Evolutionary conservation across 202 grass and related monocot genomes (phyloP).

Genomic region (Alloteropsis angusta): DNA sequence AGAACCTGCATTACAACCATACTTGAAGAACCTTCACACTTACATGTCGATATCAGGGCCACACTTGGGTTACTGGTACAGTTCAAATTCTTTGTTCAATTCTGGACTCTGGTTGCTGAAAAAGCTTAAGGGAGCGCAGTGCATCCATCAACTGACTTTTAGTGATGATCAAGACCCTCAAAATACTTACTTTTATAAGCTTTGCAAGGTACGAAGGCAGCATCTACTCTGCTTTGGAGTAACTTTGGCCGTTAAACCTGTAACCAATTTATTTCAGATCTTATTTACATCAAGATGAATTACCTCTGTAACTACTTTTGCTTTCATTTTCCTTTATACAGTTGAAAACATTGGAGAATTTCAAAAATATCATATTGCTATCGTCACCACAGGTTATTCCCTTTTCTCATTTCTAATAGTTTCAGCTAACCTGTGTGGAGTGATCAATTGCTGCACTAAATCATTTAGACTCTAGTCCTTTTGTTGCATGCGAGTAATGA

Average conservation of each 20-base stretch:
- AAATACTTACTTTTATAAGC: conserved; percentile 89
- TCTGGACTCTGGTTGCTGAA: conserved; percentile 96
- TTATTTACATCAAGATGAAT: background rate
- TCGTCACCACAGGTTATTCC: conserved; percentile 89
- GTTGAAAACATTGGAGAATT: conserved; percentile 88
- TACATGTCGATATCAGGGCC: conserved; percentile 96
- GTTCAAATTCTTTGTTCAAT: conserved; percentile 95
- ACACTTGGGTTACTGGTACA: conserved; percentile 95
- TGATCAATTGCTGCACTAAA: background rate
- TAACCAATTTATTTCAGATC: background rate
- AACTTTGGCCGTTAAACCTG: background rate
- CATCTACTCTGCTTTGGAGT: background rate
- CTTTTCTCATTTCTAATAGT: background rate
- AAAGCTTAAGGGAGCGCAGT: conserved; percentile 85
- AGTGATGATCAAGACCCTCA: conserved; percentile 77
- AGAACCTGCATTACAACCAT: conserved; percentile 65
- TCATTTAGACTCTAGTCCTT: background rate
- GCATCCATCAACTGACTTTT: conserved; percentile 95
- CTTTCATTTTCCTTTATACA: conserved; percentile 42
- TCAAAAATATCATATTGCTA: conserved; percentile 83
- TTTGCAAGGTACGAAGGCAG: conserved; percentile 63
- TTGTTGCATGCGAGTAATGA: background rate
- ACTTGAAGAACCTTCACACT: conserved; percentile 75
- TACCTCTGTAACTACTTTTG: background rate
- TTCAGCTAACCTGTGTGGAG: background rate